phyloP scores from a whole-genome alignment of 1,284 basidiomycete species.

The Fomitopsis betulina region DNA sequence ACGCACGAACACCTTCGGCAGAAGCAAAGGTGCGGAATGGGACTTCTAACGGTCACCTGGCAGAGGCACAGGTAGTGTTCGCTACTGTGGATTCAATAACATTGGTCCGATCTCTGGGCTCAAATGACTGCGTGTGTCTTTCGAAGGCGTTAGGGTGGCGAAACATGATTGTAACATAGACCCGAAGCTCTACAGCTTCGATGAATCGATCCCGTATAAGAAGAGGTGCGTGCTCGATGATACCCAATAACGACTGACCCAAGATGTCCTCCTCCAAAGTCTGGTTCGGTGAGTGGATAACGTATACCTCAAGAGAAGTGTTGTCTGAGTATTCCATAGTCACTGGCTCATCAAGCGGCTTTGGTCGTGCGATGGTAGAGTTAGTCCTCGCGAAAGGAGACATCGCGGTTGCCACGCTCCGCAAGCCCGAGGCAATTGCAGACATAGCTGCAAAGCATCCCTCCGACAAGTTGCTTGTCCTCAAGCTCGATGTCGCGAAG shows the following conservation, averaged over 20 bases:
- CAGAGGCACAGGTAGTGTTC: too few relatives aligned
- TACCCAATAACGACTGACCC: neutral
- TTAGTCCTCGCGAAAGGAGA: constrained; percentile 24
- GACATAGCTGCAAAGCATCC: constrained; percentile 18
- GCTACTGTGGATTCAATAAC: too few relatives aligned
- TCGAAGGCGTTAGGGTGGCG: too few relatives aligned
- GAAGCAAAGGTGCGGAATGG: too few relatives aligned
- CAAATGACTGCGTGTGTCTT: too few relatives aligned
- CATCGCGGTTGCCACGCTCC: constrained; percentile 27
- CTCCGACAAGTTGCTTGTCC: constrained; percentile 26
- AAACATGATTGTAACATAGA: too few relatives aligned
- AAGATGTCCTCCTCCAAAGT: constrained; percentile 6
- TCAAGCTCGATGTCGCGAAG: constrained; percentile 35
- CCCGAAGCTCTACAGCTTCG: too few relatives aligned
- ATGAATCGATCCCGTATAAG: too few relatives aligned
- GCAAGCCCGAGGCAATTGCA: constrained; percentile 21
- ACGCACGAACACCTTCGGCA: too few relatives aligned
- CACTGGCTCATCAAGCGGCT: constrained; percentile 29
- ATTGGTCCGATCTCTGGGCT: too few relatives aligned
- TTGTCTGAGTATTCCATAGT: constrained; percentile 13
- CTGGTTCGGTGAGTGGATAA: constrained; percentile 17
- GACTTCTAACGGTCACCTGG: too few relatives aligned
- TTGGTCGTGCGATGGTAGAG: constrained; percentile 25
- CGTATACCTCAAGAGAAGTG: neutral
- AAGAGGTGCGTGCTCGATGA: neutral